These are phyloP conservation scores for Entelexis paramagnoliae DNA, from an alignment of 1,139 yeast genomes.

Conservation along the genomic window DNA sequence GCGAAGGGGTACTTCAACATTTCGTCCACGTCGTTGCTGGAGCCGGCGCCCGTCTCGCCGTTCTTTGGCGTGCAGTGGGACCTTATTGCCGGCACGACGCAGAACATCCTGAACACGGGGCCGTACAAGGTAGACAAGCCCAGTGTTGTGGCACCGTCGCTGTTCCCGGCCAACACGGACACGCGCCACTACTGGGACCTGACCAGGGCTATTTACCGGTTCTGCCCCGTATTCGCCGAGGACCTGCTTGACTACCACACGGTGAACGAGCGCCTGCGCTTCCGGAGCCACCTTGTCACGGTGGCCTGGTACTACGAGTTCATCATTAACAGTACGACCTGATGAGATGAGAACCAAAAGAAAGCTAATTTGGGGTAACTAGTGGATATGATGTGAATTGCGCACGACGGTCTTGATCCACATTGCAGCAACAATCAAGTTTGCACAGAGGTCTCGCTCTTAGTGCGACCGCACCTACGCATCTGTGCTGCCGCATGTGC, in stretches of 20 bases:
- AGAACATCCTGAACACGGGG: slow-evolving; percentile 37
- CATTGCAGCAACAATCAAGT: no score
- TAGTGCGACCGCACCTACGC: no score
- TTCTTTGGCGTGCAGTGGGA: slow-evolving; percentile 42
- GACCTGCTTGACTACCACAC: slow-evolving; percentile 39
- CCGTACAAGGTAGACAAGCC: slow-evolving; percentile 4
- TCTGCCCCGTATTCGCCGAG: slow-evolving; percentile 34
- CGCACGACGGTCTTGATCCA: no score
- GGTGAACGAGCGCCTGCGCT: slow-evolving; percentile 46
- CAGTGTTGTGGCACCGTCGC: slow-evolving; percentile 46
- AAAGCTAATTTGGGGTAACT: no score
- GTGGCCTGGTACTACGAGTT: slow-evolving; percentile 53
- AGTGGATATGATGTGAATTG: no score
- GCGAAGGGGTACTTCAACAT: slow-evolving; percentile 18
- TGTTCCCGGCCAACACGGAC: slow-evolving; percentile 78
- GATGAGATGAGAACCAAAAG: neutral
- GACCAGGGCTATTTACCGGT: slow-evolving; percentile 64
- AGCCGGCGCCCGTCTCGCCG: slow-evolving; percentile 44
- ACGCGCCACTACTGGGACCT: slow-evolving; percentile 69
- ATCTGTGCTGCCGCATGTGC: no score
- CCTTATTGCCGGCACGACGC: slow-evolving; percentile 46
- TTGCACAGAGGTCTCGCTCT: no score
- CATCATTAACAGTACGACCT: slow-evolving; percentile 26
- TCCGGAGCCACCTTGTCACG: slow-evolving; percentile 46
- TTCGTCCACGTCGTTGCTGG: slow-evolving; percentile 8